Evolutionary conservation across 805 yeast species (phyloP), one percentile per base, ranked within the genome.

Genomic region (Komagataella populi): DNA sequence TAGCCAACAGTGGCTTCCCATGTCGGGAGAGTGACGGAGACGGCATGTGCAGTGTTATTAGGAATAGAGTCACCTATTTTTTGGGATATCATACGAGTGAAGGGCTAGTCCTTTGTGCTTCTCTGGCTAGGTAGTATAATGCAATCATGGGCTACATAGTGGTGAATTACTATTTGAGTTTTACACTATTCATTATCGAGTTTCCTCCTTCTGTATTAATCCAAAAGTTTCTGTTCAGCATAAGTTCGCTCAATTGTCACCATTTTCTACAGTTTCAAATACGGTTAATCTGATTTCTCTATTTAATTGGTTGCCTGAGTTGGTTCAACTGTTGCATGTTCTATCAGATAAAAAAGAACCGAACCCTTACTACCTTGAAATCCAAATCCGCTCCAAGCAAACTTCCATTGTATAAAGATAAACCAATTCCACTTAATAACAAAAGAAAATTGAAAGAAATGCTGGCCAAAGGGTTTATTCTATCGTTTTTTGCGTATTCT

Each of bases 1-100:
- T 93, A 93, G 3, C 88, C 96, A 1, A 93, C 85, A 3, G 85
- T 87, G 47, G 95, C 88, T 49, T 80, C 84, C 99, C 98, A 93
- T 0, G 96, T 86, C 6, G 99, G 99, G 39, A 91, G 73, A 1
- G 96, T 86, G 48, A 91, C 97, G 10, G 96, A 87, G 1, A 91
- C 96, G 0, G 97, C 96, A 65, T 93, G 98, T 2, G 84, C 81
- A 0, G 95, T 84, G 63, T 87, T 83, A 54, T 86, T 83, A 2
- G 99, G 97, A 53, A 93, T 90, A 1, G 96, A 80, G 16, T 77
- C 84, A 3, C 97, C 97, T 16, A 88, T 76, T 45, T 68, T 70
- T 61, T 78, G 70, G 5, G 69, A 67, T 24, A 62, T 52, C 6
- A 22, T 22, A n/a, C n/a, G 17, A 20, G 39, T 30, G 14, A 17